Conservation (phyloP, 1,284 basidiomycete genomes). For the Rhodotorula mucilaginosa region DNA sequence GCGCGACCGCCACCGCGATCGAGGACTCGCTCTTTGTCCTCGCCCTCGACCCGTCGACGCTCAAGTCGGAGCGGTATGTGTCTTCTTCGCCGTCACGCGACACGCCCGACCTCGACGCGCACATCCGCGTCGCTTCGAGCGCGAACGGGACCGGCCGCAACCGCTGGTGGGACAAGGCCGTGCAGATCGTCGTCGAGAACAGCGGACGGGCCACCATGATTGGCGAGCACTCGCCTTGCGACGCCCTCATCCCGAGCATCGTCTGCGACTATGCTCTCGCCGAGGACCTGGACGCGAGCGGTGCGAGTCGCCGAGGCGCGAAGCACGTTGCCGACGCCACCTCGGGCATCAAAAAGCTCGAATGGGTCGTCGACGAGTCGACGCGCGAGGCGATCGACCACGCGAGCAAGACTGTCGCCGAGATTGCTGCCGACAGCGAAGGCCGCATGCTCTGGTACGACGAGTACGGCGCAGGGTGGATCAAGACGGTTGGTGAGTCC, state of each 20-base stretch:
- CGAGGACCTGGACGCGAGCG: conserved; percentile 48
- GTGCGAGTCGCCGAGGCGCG: conserved; percentile 12
- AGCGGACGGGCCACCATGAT: conserved; percentile 80
- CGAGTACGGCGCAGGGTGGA: conserved; percentile 86
- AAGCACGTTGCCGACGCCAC: conserved; percentile 7
- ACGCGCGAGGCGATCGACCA: conserved; percentile 61
- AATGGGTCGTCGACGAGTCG: conserved; percentile 71
- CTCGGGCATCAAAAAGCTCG: conserved; percentile 54
- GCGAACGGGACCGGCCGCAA: conserved; percentile 69
- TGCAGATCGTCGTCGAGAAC: conserved; percentile 78
- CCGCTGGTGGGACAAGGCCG: conserved; percentile 90
- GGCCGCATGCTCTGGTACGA: conserved; percentile 79
- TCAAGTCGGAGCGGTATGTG: conserved; percentile 53
- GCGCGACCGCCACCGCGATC: conserved; percentile 60
- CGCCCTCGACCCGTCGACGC: conserved; percentile 57
- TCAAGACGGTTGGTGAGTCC: conserved; percentile 69
- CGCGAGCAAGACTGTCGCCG: conserved; percentile 62
- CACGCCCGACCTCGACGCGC: conserved; percentile 62
- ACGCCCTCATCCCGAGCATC: conserved; percentile 87
- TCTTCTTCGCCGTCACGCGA: conserved; percentile 55
- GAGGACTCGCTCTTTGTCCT: conserved; percentile 75
- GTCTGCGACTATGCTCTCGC: conserved; percentile 80
- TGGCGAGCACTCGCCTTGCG: conserved; percentile 90
- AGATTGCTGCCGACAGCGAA: conserved; percentile 75
- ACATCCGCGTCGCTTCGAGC: conserved; percentile 72